Percentiles rank a stretch among this genome's conserved stretches.
Evolutionary conservation across 139 green algal species (phyloP).

Genomic region (Chlorella sp.): DNA sequence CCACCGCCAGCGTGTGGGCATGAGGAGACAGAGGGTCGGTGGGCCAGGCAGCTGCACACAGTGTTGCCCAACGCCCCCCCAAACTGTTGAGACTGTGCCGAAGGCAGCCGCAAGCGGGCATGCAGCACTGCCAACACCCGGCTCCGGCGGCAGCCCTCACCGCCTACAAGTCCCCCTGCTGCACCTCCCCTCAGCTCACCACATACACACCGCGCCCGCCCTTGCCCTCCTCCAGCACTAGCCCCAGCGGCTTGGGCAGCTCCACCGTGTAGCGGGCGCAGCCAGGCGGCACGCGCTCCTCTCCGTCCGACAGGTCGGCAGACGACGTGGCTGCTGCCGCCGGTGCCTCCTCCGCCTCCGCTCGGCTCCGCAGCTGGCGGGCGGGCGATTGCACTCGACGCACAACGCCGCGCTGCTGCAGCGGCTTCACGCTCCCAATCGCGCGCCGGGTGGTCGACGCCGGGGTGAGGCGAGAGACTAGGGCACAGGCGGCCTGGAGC

Average conservation of each 20-base stretch:
- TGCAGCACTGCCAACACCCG: not conserved
- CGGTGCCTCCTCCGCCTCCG: slow-evolving; percentile 12
- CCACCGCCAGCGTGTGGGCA: not conserved
- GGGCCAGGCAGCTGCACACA: too few relatives aligned
- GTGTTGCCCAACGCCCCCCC: too few relatives aligned
- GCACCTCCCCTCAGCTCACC: not conserved
- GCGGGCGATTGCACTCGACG: not conserved
- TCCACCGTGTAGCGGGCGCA: slow-evolving; percentile 48
- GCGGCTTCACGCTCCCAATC: not conserved
- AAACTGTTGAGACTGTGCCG: too few relatives aligned
- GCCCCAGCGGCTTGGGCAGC: slow-evolving; percentile 51
- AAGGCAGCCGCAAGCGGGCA: too few relatives aligned
- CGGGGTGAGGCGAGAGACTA: not conserved
- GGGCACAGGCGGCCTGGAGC: not conserved
- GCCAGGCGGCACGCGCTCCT: slow-evolving; percentile 35
- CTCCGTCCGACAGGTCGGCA: not conserved
- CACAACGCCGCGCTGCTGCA: not conserved
- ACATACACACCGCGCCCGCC: slow-evolving; percentile 38
- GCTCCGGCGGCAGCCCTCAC: not conserved
- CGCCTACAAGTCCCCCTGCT: too few relatives aligned
- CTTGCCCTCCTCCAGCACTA: slow-evolving; percentile 52
- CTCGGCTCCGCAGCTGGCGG: not conserved
- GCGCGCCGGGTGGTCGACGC: not conserved
- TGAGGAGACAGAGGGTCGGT: not conserved
- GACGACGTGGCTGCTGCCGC: not conserved